phyloP scores from a whole-genome alignment of 352 stramenopile genomes.

The Poterioochromonas sp. region DNA sequence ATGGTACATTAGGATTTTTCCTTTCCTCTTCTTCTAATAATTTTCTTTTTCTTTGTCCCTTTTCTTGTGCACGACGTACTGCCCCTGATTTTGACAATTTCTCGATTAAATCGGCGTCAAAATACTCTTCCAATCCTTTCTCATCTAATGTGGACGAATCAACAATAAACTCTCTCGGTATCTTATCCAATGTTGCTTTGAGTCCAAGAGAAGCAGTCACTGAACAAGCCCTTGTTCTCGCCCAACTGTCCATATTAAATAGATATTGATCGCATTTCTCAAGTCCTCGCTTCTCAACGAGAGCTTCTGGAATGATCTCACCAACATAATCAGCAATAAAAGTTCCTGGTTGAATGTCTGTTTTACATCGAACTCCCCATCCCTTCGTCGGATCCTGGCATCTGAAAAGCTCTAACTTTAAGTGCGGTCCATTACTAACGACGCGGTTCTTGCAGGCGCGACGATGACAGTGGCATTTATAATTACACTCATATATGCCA shows the following conservation, averaged over 20 bases:
- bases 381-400: not conserved
- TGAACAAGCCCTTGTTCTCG: not conserved
- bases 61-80: not conserved
- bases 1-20: too few species aligned
- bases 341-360: conserved; percentile 41
- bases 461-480: not conserved
- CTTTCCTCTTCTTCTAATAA: not conserved
- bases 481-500: conserved; percentile 23
- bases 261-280: conserved; percentile 45
- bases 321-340: conserved; percentile 48
- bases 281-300: conserved; percentile 39
- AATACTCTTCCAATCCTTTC: not conserved
- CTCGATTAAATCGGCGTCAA: not conserved
- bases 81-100: too few species aligned
- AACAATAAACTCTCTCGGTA: not conserved
- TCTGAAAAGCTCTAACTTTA: not conserved
- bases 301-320: conserved; percentile 40
- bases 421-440: not conserved
- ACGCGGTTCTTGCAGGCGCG: not conserved
- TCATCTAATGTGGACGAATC: not conserved
- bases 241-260: conserved; percentile 42
- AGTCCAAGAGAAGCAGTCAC: not conserved
- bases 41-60: not conserved
- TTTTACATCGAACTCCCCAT: conserved; percentile 7
- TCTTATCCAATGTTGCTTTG: not conserved